phyloP scores from a whole-genome alignment of 2,329 filamentous ascomycete species.

The Nigrospora sphaerica region DNA sequence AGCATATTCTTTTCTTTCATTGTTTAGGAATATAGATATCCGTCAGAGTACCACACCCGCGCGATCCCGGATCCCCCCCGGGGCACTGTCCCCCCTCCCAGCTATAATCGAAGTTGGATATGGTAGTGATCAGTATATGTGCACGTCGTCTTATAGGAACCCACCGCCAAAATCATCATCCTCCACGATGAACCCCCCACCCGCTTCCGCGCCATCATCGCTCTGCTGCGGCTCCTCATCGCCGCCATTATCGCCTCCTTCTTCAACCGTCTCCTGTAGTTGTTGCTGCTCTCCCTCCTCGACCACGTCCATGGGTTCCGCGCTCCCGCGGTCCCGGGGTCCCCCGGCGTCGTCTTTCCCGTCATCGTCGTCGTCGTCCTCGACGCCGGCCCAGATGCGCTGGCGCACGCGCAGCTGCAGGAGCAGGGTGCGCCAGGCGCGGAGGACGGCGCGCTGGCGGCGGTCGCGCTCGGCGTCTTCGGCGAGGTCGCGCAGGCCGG shows the following conservation, averaged over 20 bases:
- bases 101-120: too few species aligned
- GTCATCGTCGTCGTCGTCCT: constrained; percentile 26
- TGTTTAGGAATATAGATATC: too few species aligned
- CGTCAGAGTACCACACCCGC: too few species aligned
- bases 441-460: constrained; percentile 53
- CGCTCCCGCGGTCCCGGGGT: constrained; percentile 23
- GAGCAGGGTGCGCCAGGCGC: constrained; percentile 70
- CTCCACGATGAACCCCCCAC: constrained; percentile 37
- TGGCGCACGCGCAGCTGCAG: constrained; percentile 71
- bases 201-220: constrained; percentile 31
- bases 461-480: constrained; percentile 57
- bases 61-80: too few species aligned
- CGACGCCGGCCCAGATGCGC: constrained; percentile 57
- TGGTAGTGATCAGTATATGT: too few species aligned
- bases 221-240: constrained; percentile 32
- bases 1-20: too few species aligned
- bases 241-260: constrained; percentile 16
- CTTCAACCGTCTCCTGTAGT: constrained; percentile 20
- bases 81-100: too few species aligned
- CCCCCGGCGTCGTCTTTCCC: constrained; percentile 21
- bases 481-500: constrained; percentile 59
- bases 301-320: constrained; percentile 26
- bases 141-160: constrained; percentile 6
- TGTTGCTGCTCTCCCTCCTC: constrained; percentile 34
- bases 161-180: constrained; percentile 15